phyloP scores from a whole-genome alignment of 306 rosid genomes.

The Prunus persica region Prunus_persica_NCBIv2 NC_034014.1:2754001-2754500 shows the following conservation, averaged over 20 bases:
- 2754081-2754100: neutral
- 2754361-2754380: neutral
- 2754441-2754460: neutral
- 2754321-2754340: neutral
- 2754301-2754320: too few species aligned
- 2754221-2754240: neutral
- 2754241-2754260: too few species aligned
- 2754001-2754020: neutral
- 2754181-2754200: neutral
- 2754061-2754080: neutral
- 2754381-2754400: neutral
- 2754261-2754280: too few species aligned
- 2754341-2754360: neutral
- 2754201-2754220: too few species aligned
- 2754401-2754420: neutral
- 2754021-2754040: neutral
- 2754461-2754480: neutral
- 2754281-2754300: accelerated
- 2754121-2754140: neutral
- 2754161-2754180: neutral
- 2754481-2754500: neutral
- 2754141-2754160: neutral
- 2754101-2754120: neutral
- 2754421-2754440: neutral
- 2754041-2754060: neutral